Conservation (phyloP, 148 eudicot genomes). For the Rhododendron williamsianum region DNA sequence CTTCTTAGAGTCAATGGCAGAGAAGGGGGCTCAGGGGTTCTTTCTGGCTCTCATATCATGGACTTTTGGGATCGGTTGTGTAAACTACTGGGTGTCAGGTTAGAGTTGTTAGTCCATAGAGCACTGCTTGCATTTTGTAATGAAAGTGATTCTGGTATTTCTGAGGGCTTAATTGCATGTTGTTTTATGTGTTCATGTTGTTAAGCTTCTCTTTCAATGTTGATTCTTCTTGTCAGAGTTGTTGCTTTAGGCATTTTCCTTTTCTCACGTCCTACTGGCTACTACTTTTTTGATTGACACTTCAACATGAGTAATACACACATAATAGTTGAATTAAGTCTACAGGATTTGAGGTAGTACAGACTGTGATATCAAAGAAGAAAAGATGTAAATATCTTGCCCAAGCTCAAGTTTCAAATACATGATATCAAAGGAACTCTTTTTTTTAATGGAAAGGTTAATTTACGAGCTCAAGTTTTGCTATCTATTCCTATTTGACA, state of each 20-base stretch:
- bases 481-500: not conserved
- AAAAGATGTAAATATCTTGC: not conserved
- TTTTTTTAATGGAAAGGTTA: not conserved
- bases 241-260: not conserved
- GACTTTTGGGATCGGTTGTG: slow-evolving; percentile 96
- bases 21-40: slow-evolving; percentile 87
- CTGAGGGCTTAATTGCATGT: not conserved
- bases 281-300: not conserved
- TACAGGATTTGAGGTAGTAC: not conserved
- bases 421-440: not conserved
- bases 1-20: slow-evolving; percentile 88
- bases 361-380: not conserved
- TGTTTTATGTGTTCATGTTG: not conserved
- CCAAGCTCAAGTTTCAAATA: not conserved
- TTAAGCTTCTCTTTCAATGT: not conserved
- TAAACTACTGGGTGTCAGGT: slow-evolving; percentile 87
- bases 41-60: slow-evolving; percentile 86
- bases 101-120: slow-evolving; percentile 33
- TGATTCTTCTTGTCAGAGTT: not conserved
- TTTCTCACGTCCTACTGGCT: not conserved
- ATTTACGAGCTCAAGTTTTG: not conserved
- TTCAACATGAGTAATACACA: not conserved
- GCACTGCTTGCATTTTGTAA: slow-evolving; percentile 16
- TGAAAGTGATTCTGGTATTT: not conserved
- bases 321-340: not conserved